Evolutionary conservation across 768 basidiomycete genomes (phyloP).

Genomic region (Amanita inopinata): DNA sequence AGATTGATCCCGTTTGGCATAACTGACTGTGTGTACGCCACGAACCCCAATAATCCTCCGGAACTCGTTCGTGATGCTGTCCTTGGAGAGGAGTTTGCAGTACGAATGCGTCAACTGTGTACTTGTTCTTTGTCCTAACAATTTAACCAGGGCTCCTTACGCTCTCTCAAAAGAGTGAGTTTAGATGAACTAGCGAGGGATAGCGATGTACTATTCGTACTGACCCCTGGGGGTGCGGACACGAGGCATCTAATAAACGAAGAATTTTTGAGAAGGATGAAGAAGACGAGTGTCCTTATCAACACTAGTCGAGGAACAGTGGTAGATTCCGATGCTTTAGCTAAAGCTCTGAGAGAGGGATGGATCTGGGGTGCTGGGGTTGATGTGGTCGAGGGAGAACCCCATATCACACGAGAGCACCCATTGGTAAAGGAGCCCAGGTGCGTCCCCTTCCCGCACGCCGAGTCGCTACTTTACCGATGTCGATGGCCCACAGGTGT

Average conservation of each 20-base stretch:
- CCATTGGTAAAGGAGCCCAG: slow-evolving; percentile 70
- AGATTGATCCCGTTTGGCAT: slow-evolving; percentile 81
- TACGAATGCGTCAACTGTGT: slow-evolving; percentile 13
- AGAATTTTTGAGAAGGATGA: slow-evolving; percentile 74
- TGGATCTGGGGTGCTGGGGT: slow-evolving; percentile 91
- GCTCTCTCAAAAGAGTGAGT: slow-evolving; percentile 47
- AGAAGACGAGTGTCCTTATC: slow-evolving; percentile 70
- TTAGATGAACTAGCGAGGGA: slow-evolving; percentile 61
- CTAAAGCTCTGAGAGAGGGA: slow-evolving; percentile 61
- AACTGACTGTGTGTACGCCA: slow-evolving; percentile 60
- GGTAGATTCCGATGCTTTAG: slow-evolving; percentile 86
- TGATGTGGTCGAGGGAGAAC: slow-evolving; percentile 93
- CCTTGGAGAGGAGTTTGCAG: slow-evolving; percentile 20
- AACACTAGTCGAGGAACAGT: slow-evolving; percentile 82
- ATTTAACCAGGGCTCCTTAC: not conserved
- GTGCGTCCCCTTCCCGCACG: slow-evolving; percentile 25
- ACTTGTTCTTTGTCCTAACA: not conserved
- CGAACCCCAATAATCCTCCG: slow-evolving; percentile 43
- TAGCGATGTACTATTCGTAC: slow-evolving; percentile 79
- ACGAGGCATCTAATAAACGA: slow-evolving; percentile 71
- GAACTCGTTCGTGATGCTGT: slow-evolving; percentile 29
- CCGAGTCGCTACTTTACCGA: too few species aligned
- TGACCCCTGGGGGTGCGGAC: slow-evolving; percentile 62
- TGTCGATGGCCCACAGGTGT: slow-evolving; percentile 36
- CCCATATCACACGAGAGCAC: slow-evolving; percentile 62